Evolutionary conservation across 1,284 basidiomycete genomes (phyloP).

Genomic region (Ganoderma meredithae): DNA sequence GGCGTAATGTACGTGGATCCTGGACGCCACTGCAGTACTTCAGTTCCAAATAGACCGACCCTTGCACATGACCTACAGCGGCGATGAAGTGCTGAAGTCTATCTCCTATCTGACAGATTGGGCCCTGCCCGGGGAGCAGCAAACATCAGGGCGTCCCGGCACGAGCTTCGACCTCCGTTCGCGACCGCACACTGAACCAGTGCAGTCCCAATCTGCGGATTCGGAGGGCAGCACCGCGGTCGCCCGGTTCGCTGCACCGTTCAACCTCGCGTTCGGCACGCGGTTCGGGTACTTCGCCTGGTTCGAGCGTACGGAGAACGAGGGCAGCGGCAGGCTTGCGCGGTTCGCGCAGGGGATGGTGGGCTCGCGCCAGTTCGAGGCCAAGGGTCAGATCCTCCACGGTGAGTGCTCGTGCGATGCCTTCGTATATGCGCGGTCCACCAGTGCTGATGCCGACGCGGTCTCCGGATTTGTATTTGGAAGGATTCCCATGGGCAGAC

Average conservation of each 20-base stretch:
- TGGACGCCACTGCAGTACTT: too few relatives aligned
- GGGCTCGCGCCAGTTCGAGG: conserved; percentile 35
- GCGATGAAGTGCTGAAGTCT: conserved; percentile 28
- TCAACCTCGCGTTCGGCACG: conserved; percentile 38
- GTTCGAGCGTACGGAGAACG: conserved; percentile 38
- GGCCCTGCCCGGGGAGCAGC: conserved; percentile 16
- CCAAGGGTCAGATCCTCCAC: conserved; percentile 33
- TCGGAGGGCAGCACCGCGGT: background rate
- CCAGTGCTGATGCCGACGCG: too few relatives aligned
- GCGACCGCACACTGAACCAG: background rate
- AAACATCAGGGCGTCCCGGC: background rate
- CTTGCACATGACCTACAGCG: conserved; percentile 14
- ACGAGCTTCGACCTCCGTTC: conserved; percentile 9
- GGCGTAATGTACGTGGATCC: conserved; percentile 11
- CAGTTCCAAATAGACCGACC: background rate
- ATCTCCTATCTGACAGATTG: conserved; percentile 28
- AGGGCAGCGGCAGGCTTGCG: conserved; percentile 25
- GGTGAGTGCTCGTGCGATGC: conserved; percentile 14
- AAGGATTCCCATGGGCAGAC: conserved; percentile 70
- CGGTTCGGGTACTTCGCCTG: conserved; percentile 36
- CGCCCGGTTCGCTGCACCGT: conserved; percentile 30
- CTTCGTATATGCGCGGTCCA: background rate
- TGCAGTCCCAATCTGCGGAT: too few relatives aligned
- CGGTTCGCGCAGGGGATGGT: conserved; percentile 39
- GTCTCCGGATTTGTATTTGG: conserved; percentile 44